Base-by-base conservation (phyloP, 768 basidiomycete genomes). In the Daedalea quercina region DNA sequence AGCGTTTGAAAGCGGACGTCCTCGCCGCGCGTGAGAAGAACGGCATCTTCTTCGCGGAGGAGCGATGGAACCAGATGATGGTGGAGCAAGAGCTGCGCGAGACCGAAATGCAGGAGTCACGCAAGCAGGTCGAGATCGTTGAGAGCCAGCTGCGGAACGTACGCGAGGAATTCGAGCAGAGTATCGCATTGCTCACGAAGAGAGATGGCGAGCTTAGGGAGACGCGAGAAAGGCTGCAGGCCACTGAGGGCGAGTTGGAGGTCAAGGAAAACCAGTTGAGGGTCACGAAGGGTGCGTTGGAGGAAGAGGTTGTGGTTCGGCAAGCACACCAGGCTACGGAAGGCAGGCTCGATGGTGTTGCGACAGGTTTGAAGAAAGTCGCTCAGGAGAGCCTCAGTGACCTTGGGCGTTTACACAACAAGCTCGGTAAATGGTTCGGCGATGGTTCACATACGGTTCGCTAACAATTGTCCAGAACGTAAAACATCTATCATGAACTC, bases 11-110 rank as follows among this genome's bases (percentile, higher is more conserved):
- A 66, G 82, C 84, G 0, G 94, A 98, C 59, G 74, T 95, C 43
- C 71, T 91, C 0, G 94, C 96, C 7, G 89, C 94, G 6, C 79
- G 94, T 34, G 94, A 96, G 69, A 95, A 95, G 76, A 94, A 95
- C 61, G 96, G 96, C 8, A 90, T 97, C 33, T 96, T 86, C 68
- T 86, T 98, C 67, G 86, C 91, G 0, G 84, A 90, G 60, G 94
- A 97, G 60, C 85, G 82, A 2, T 97, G 93, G 93, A 80, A 78
- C 44, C 85, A 94, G 65, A 78, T 95, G 70, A 80, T 70, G 8
- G 73, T 75, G 2, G 90, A 92, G 63, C 84, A 91, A 55, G 88
- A 92, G 60, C 71, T 87, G 35, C 76, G 77, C 45, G 80, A 84
- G 62, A 87, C 87, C 7, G 87, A 90, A 60, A 75, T 88, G 51